Evolutionary conservation across 148 eudicot genomes (phyloP).

Genomic region (Simmondsia chinensis): DNA sequence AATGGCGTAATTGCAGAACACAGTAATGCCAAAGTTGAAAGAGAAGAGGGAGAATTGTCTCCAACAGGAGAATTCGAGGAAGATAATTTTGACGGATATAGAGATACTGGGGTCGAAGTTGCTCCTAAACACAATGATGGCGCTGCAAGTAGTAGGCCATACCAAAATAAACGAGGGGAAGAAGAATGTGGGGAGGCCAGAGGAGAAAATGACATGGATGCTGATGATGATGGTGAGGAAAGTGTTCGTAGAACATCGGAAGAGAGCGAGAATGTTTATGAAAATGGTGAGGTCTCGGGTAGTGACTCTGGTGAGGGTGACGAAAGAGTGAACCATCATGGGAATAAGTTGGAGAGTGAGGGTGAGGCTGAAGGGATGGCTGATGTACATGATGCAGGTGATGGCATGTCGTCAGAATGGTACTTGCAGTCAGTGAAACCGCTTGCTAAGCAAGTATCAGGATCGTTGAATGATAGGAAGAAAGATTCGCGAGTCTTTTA

Average conservation of each 20-base stretch:
- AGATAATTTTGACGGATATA: too few species aligned
- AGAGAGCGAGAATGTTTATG: slow-evolving; percentile 69
- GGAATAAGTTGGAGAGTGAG: slow-evolving; percentile 68
- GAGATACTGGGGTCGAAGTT: slow-evolving; percentile 24
- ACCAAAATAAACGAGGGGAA: slow-evolving; percentile 19
- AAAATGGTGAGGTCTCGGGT: slow-evolving; percentile 60
- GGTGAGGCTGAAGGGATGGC: slow-evolving; percentile 61
- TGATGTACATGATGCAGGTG: slow-evolving; percentile 53
- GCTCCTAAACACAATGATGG: slow-evolving; percentile 23
- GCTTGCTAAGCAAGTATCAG: slow-evolving; percentile 39
- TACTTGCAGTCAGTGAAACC: slow-evolving; percentile 53
- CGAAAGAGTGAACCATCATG: slow-evolving; percentile 42
- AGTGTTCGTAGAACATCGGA: slow-evolving; percentile 59
- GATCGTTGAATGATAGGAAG: slow-evolving; percentile 22
- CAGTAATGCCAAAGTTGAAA: slow-evolving; percentile 29
- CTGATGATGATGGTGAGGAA: slow-evolving; percentile 55
- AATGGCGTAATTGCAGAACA: slow-evolving; percentile 25
- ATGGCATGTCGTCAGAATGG: slow-evolving; percentile 30
- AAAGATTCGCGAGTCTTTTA: slow-evolving; percentile 49
- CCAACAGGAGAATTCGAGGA: slow-evolving; percentile 40
- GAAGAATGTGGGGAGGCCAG: slow-evolving; percentile 17
- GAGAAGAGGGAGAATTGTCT: slow-evolving; percentile 62
- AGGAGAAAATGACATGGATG: slow-evolving; percentile 36
- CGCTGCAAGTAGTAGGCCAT: slow-evolving; percentile 20
- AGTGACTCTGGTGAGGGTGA: slow-evolving; percentile 78